Percentiles rank a stretch among this genome's conserved stretches.
phyloP scores from a whole-genome alignment of 345 rosid species.

The Geranium rotundifolium region DNA sequence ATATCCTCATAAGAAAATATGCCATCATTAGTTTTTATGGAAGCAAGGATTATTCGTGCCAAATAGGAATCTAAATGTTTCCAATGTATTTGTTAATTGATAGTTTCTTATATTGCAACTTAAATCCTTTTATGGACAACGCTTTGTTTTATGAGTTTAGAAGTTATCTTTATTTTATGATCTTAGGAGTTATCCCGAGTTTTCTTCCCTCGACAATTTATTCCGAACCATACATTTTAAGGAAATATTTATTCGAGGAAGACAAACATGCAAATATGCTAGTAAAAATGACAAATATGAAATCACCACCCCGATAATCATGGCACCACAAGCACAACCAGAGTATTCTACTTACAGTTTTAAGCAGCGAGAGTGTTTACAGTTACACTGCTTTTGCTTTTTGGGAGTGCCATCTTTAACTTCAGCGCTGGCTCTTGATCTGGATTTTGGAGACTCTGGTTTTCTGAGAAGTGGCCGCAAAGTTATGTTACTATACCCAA shows the following conservation, averaged over 20 bases:
- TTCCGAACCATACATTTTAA: background rate
- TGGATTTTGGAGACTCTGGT: conserved; percentile 76
- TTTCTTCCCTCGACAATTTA: background rate
- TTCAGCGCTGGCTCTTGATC: conserved; percentile 51
- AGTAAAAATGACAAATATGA: background rate
- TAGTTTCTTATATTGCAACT: background rate
- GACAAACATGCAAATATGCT: background rate
- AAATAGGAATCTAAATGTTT: background rate
- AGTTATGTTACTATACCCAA: conserved; percentile 1
- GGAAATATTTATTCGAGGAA: background rate
- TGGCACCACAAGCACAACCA: background rate
- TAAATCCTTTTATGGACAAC: background rate
- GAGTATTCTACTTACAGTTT: conserved; percentile 56
- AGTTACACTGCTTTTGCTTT: conserved; percentile 93
- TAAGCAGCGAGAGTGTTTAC: conserved; percentile 96
- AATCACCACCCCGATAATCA: background rate
- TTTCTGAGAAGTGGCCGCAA: conserved; percentile 30
- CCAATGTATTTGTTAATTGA: background rate
- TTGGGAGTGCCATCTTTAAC: conserved; percentile 84
- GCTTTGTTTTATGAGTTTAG: background rate
- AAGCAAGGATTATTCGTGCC: background rate
- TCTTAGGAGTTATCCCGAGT: background rate
- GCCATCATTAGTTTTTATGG: background rate
- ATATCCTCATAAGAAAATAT: background rate
- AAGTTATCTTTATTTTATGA: background rate